phyloP scores from a whole-genome alignment of 768 basidiomycete genomes.

The Lentinula boryana region DNA sequence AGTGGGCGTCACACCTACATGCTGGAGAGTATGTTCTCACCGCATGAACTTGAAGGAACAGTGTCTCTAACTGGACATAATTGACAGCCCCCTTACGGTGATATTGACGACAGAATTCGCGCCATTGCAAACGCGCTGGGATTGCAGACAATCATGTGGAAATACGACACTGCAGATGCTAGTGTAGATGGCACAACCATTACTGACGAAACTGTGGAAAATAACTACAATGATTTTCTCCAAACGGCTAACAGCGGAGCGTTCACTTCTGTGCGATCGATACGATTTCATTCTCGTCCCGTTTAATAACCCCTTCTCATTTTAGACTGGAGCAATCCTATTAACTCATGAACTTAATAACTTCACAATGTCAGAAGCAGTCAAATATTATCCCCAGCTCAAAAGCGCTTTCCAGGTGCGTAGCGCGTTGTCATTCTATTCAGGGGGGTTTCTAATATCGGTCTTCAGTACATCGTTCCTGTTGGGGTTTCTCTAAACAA shows the following conservation, averaged over 20 bases:
- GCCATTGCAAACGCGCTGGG: slow-evolving; percentile 62
- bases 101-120: slow-evolving; percentile 72
- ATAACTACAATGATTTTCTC: slow-evolving; percentile 51
- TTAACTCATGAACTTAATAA: slow-evolving; percentile 56
- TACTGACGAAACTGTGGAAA: slow-evolving; percentile 39
- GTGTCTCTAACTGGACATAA: not conserved
- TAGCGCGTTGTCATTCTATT: not conserved
- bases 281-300: slow-evolving; percentile 7
- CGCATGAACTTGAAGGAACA: not conserved
- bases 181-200: slow-evolving; percentile 10
- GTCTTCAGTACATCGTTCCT: slow-evolving; percentile 42
- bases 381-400: slow-evolving; percentile 41
- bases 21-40: slow-evolving; percentile 43
- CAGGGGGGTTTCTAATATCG: not conserved
- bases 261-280: slow-evolving; percentile 27
- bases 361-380: slow-evolving; percentile 55
- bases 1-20: slow-evolving; percentile 49
- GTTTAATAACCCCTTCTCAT: slow-evolving; percentile 17
- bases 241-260: slow-evolving; percentile 37
- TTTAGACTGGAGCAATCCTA: slow-evolving; percentile 46
- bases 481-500: slow-evolving; percentile 45
- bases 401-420: slow-evolving; percentile 34
- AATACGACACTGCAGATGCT: slow-evolving; percentile 56
- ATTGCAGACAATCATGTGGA: slow-evolving; percentile 70
- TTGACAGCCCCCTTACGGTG: slow-evolving; percentile 54